Conservation (phyloP, 2,329 filamentous ascomycete species). For the Aspergillus spinulosporus region DNA sequence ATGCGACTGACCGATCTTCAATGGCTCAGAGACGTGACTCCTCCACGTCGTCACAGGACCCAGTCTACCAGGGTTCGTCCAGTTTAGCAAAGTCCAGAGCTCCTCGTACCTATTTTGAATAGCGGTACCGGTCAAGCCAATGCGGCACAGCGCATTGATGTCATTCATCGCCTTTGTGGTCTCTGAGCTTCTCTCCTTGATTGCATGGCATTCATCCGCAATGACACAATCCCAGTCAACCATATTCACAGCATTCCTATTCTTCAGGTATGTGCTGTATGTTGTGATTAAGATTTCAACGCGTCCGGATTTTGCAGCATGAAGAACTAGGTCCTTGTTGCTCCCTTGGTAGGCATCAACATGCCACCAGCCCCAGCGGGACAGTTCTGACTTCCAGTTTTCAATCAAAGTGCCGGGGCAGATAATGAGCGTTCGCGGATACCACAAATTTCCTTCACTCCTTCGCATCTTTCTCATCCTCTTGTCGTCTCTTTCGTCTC, state of each 20-base stretch:
- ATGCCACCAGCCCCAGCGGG: constrained; percentile 95
- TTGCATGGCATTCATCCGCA: constrained; percentile 86
- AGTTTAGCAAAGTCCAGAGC: constrained; percentile 92
- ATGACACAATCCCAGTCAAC: constrained; percentile 92
- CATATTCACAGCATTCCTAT: constrained; percentile 75
- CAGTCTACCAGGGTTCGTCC: constrained; percentile 81
- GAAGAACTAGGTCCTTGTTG: constrained; percentile 67
- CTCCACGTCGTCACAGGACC: constrained; percentile 74
- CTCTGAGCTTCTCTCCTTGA: constrained; percentile 77
- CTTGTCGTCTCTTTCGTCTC: constrained; percentile 79
- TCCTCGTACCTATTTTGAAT: constrained; percentile 99
- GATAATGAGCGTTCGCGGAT: constrained; percentile 78
- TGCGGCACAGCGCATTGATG: constrained; percentile 85
- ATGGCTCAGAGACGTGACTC: constrained; percentile 70
- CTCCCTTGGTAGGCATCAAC: constrained; percentile 78
- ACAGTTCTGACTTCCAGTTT: constrained; percentile 87
- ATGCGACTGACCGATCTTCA: constrained; percentile 87
- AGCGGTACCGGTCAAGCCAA: constrained; percentile 90
- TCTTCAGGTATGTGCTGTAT: constrained; percentile 80
- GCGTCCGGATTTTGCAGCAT: constrained; percentile 71
- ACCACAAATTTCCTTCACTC: constrained; percentile 64
- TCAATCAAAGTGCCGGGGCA: constrained; percentile 85
- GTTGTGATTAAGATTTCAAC: constrained; percentile 93
- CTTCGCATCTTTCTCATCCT: constrained; percentile 83
- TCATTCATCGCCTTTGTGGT: constrained; percentile 85